Evolutionary conservation across 164 flowering plant genomes (phyloP).

Genomic region (Hamamelis virginiana): DNA sequence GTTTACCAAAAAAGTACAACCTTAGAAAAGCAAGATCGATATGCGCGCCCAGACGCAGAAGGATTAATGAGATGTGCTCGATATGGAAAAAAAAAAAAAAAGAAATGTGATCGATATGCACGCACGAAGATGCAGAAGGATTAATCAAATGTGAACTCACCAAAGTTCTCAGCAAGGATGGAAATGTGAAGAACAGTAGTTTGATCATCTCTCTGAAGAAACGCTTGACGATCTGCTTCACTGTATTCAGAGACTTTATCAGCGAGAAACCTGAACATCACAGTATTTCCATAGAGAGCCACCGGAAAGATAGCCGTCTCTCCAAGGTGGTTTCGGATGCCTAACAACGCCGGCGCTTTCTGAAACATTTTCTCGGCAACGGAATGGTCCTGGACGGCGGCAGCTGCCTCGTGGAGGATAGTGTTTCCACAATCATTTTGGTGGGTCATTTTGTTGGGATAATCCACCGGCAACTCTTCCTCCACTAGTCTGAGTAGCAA

Average conservation of each 20-base stretch:
- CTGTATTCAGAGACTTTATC: not conserved
- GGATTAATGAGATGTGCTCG: too few relatives aligned
- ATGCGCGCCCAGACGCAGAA: too few relatives aligned
- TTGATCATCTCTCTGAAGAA: slow-evolving; percentile 1
- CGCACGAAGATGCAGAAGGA: too few relatives aligned
- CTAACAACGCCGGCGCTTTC: slow-evolving; percentile 2
- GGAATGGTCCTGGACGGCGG: not conserved
- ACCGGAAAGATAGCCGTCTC: too few relatives aligned
- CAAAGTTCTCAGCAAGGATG: not conserved
- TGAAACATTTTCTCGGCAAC: not conserved
- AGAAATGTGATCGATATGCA: too few relatives aligned
- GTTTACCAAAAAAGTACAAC: too few relatives aligned
- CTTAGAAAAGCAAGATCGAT: too few relatives aligned
- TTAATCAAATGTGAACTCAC: slow-evolving; percentile 1
- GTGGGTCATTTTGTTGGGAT: slow-evolving; percentile 1
- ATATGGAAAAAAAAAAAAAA: too few relatives aligned
- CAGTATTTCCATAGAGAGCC: too few relatives aligned
- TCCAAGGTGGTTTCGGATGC: not conserved
- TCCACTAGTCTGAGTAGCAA: too few relatives aligned
- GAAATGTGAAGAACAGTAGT: slow-evolving; percentile 8
- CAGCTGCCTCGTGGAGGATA: slow-evolving; percentile 13
- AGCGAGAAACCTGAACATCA: too few relatives aligned
- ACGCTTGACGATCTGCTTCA: not conserved
- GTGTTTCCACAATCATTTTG: slow-evolving; percentile 11
- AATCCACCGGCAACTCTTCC: slow-evolving; percentile 1